These are phyloP conservation scores for Fagus crenata DNA, from an alignment of 306 rosid species.

Conservation along the genomic window DNA sequence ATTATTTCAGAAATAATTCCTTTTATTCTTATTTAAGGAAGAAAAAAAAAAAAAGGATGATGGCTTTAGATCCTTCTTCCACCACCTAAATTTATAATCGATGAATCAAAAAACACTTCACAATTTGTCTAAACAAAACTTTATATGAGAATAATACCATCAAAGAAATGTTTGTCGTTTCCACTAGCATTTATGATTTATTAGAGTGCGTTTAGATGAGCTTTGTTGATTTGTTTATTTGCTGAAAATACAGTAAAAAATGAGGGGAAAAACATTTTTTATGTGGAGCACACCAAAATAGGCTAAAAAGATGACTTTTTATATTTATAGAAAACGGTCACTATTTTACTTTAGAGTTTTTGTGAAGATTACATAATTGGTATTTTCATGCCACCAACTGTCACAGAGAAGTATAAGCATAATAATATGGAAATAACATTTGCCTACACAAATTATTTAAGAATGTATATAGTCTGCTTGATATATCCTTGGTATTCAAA, in stretches of 20 bases:
- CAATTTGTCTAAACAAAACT: background rate
- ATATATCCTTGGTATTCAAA: background rate
- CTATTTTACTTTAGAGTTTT: too few relatives aligned
- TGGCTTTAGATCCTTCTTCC: background rate
- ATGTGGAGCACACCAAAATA: too few relatives aligned
- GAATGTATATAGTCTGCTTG: background rate
- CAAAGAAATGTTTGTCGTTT: background rate
- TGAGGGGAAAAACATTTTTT: too few relatives aligned
- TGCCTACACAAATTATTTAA: background rate
- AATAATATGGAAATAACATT: background rate
- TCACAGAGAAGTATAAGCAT: background rate
- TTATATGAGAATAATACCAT: background rate
- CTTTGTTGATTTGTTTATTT: too few relatives aligned
- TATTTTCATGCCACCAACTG: background rate
- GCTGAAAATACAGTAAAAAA: too few relatives aligned
- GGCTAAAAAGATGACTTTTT: too few relatives aligned
- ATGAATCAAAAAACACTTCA: background rate
- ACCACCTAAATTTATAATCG: background rate
- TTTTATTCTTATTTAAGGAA: background rate
- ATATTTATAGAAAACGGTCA: too few relatives aligned
- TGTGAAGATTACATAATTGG: too few relatives aligned
- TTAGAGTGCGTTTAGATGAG: too few relatives aligned
- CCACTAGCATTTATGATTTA: background rate
- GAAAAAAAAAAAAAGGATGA: background rate
- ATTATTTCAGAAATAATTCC: background rate